A percentile compares a stretch with the other conserved stretches of the same genome.
Conservation (phyloP, 2,329 filamentous ascomycete genomes). For the Didymella sp. region DNA sequence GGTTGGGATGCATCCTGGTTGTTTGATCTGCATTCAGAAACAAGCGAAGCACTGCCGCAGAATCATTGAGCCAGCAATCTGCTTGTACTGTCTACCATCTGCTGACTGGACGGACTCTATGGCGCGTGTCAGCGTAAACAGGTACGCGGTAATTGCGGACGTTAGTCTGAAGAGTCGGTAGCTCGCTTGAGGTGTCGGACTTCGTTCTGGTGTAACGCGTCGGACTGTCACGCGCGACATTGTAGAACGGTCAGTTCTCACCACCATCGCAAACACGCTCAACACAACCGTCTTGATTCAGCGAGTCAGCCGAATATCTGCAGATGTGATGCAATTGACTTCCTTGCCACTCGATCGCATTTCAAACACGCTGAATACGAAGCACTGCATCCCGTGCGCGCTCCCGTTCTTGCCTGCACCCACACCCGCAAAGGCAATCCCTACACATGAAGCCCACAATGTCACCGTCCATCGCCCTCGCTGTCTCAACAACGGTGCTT, state of each 20-base stretch:
- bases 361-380: neutral
- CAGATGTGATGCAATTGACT: neutral
- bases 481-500: conserved; percentile 13
- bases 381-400: neutral
- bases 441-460: conserved; percentile 13
- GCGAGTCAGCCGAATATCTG: neutral
- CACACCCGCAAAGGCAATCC: neutral
- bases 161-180: conserved; percentile 1
- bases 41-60: conserved; percentile 31
- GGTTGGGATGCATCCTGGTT: conserved; percentile 15
- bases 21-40: conserved; percentile 42
- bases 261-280: conserved; percentile 7
- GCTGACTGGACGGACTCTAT: conserved; percentile 10
- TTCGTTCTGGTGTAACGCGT: neutral
- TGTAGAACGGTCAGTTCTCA: conserved; percentile 20
- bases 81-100: neutral
- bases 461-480: conserved; percentile 11
- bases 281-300: conserved; percentile 1
- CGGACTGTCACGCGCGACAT: conserved; percentile 5
- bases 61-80: conserved; percentile 21
- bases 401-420: neutral
- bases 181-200: conserved; percentile 6
- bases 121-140: conserved; percentile 3
- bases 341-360: conserved; percentile 2
- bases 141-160: conserved; percentile 12